phyloP scores from a whole-genome alignment of 306 rosid species.

The Amphicarpaea edgeworthii region DNA sequence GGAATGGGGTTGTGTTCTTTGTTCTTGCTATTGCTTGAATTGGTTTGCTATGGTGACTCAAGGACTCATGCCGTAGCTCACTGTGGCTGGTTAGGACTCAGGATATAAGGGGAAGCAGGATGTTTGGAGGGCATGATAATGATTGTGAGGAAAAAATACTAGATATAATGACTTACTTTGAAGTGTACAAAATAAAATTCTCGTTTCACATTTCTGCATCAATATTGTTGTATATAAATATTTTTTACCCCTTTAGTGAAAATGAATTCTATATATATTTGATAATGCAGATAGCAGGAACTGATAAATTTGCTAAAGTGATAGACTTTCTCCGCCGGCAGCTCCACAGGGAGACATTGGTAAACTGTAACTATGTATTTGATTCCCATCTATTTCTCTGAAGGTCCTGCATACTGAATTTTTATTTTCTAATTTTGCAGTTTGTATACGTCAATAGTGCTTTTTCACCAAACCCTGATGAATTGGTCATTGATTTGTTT shows the following conservation, averaged over 20 bases:
- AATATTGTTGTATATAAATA: neutral
- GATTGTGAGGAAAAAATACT: slow-evolving; percentile 14
- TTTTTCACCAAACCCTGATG: slow-evolving; percentile 96
- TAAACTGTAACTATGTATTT: slow-evolving; percentile 41
- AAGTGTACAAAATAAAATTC: slow-evolving; percentile 9
- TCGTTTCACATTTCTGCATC: slow-evolving; percentile 6
- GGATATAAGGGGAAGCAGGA: neutral
- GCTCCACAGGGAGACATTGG: slow-evolving; percentile 93
- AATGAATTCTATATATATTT: slow-evolving; percentile 21
- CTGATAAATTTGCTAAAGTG: slow-evolving; percentile 93
- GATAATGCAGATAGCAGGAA: slow-evolving; percentile 72
- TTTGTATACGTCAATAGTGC: slow-evolving; percentile 94
- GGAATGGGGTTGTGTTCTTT: neutral
- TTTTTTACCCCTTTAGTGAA: slow-evolving; percentile 8
- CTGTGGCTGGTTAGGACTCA: neutral
- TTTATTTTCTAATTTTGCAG: slow-evolving; percentile 57
- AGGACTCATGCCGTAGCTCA: neutral
- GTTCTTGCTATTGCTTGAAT: slow-evolving; percentile 16
- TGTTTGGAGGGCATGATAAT: neutral
- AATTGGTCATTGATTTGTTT: slow-evolving; percentile 79
- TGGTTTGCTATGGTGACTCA: neutral
- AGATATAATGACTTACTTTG: neutral
- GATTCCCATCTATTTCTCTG: slow-evolving; percentile 11
- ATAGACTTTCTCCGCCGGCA: slow-evolving; percentile 91
- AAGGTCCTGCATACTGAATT: slow-evolving; percentile 42